phyloP scores from a whole-genome alignment of 306 rosid species.

The Albizia julibrissin region DNA sequence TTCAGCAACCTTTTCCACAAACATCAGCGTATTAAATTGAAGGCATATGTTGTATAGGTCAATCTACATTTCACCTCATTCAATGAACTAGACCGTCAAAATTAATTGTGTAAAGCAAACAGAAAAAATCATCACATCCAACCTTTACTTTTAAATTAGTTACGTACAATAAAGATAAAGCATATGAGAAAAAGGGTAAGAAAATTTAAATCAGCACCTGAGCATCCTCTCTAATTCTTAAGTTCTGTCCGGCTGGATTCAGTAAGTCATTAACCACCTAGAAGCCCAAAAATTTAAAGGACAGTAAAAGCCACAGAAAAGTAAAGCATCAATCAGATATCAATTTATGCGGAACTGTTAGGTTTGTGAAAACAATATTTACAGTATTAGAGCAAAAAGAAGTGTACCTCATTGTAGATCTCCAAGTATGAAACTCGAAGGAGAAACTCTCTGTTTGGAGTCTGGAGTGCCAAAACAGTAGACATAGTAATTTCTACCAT shows the following conservation, averaged over 20 bases:
- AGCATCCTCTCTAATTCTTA: constrained; percentile 95
- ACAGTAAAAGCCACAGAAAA: constrained; percentile 16
- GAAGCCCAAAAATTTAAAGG: constrained; percentile 33
- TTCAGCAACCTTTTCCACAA: constrained; percentile 29
- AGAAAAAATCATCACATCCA: constrained; percentile 15
- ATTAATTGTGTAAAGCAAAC: constrained; percentile 10
- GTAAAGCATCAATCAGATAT: constrained; percentile 33
- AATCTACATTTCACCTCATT: constrained; percentile 26
- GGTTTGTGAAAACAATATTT: constrained; percentile 22
- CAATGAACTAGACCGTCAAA: constrained; percentile 21
- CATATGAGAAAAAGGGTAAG: constrained; percentile 24
- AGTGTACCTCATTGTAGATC: constrained; percentile 92
- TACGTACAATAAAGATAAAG: constrained; percentile 21
- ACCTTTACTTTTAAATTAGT: neutral
- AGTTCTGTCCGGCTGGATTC: constrained; percentile 97
- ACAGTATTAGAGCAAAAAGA: constrained; percentile 32
- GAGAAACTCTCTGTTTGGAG: constrained; percentile 96
- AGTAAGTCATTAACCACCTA: constrained; percentile 97
- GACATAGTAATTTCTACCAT: constrained; percentile 27
- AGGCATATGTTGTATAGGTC: constrained; percentile 1
- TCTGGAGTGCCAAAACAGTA: constrained; percentile 55
- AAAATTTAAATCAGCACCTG: constrained; percentile 61
- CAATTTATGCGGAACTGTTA: constrained; percentile 25
- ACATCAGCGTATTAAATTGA: constrained; percentile 20
- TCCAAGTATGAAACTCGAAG: constrained; percentile 96